Conservation (phyloP, 352 stramenopile genomes). For the Phytophthora syringae region DNA sequence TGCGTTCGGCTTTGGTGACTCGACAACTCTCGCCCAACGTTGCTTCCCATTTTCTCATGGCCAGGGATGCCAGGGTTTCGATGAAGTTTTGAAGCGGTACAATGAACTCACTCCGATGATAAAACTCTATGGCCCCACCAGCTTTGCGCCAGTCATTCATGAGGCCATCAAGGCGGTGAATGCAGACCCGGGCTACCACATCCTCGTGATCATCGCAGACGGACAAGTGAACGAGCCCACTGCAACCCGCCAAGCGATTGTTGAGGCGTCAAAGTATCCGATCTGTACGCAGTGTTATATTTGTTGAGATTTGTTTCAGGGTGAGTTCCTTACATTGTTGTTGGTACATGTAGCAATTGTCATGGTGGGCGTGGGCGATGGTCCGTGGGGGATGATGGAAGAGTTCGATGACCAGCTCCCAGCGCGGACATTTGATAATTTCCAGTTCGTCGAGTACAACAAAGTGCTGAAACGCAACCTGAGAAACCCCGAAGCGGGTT, state of each 20-base stretch:
- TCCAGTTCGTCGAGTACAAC: slow-evolving; percentile 83
- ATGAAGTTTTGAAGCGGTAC: slow-evolving; percentile 64
- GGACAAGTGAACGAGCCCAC: slow-evolving; percentile 76
- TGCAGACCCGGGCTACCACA: slow-evolving; percentile 65
- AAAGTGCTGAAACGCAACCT: slow-evolving; percentile 64
- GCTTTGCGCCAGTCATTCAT: slow-evolving; percentile 68
- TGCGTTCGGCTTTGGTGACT: slow-evolving; percentile 71
- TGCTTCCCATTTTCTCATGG: slow-evolving; percentile 56
- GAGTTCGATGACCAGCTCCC: slow-evolving; percentile 76
- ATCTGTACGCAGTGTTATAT: slow-evolving; percentile 51
- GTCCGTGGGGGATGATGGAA: slow-evolving; percentile 83
- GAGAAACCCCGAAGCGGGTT: slow-evolving; percentile 68
- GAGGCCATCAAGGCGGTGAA: slow-evolving; percentile 61
- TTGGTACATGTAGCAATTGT: slow-evolving; percentile 34
- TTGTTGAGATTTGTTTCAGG: neutral
- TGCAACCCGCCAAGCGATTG: slow-evolving; percentile 68
- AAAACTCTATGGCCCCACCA: slow-evolving; percentile 69
- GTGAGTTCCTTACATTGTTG: neutral
- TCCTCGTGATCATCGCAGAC: slow-evolving; percentile 81
- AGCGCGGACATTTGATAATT: slow-evolving; percentile 72
- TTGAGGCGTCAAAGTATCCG: slow-evolving; percentile 70
- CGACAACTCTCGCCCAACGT: slow-evolving; percentile 45
- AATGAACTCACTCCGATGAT: slow-evolving; percentile 61
- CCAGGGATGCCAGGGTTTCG: slow-evolving; percentile 54
- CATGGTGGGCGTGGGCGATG: slow-evolving; percentile 77